A percentile compares a stretch with the other conserved stretches of the same genome.
These are phyloP conservation scores for Falciphora oryzae DNA, from an alignment of 2,329 filamentous ascomycete species.

Conservation along the genomic window DNA sequence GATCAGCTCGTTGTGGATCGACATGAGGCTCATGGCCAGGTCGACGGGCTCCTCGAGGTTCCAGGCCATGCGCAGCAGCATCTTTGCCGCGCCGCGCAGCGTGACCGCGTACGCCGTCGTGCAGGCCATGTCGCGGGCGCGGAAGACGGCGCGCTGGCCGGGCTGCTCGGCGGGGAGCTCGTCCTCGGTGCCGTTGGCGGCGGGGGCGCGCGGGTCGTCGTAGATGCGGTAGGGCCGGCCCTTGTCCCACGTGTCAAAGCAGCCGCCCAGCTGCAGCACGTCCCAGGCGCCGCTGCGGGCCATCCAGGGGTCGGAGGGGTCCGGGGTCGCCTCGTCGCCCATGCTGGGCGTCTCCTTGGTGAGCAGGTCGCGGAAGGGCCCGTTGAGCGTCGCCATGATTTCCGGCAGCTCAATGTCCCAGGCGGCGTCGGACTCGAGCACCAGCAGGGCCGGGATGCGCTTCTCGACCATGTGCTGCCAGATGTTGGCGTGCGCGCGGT, in stretches of 20 bases:
- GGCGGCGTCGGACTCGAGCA: slow-evolving; percentile 24
- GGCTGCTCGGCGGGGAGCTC: slow-evolving; percentile 12
- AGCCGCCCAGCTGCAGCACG: slow-evolving; percentile 20
- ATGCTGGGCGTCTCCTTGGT: slow-evolving; percentile 11
- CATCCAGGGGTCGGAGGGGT: slow-evolving; percentile 20
- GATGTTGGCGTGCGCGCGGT: slow-evolving; percentile 25
- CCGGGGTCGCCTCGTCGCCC: slow-evolving; percentile 3
- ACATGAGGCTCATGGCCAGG: slow-evolving; percentile 20
- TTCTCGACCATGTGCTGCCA: slow-evolving; percentile 22
- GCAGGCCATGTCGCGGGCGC: slow-evolving; percentile 19
- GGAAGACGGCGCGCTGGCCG: slow-evolving; percentile 20
- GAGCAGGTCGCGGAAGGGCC: slow-evolving; percentile 17
- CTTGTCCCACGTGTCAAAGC: slow-evolving; percentile 16
- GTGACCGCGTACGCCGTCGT: slow-evolving; percentile 23
- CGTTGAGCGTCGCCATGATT: slow-evolving; percentile 20
- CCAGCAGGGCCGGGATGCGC: slow-evolving; percentile 18
- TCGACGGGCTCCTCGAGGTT: slow-evolving; percentile 23
- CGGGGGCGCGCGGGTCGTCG: slow-evolving; percentile 15
- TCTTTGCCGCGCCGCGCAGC: slow-evolving; percentile 23
- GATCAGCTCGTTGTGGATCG: slow-evolving; percentile 17
- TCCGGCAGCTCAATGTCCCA: slow-evolving; percentile 23
- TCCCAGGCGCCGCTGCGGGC: slow-evolving; percentile 17
- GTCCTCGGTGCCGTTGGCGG: slow-evolving; percentile 12
- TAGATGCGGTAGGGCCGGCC: slow-evolving; percentile 14
- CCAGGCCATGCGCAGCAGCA: slow-evolving; percentile 18